phyloP scores from a whole-genome alignment of 352 stramenopile genomes.

The Phytophthora crassamura region DNA sequence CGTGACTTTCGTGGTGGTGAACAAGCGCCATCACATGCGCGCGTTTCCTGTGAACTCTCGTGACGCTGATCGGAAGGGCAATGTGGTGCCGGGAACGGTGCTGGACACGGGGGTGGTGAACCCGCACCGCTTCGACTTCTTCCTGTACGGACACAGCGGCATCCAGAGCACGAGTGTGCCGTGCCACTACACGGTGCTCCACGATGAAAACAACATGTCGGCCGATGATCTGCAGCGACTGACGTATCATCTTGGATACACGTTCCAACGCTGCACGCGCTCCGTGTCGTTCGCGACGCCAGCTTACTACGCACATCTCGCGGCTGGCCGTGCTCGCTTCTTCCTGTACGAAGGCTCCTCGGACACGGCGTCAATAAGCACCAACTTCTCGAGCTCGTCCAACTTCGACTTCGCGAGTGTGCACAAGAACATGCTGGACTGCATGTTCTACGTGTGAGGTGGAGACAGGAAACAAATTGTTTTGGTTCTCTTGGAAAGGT shows the following conservation, averaged over 20 bases:
- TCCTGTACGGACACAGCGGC: constrained; percentile 81
- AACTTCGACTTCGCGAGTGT: constrained; percentile 23
- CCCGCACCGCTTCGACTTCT: constrained; percentile 86
- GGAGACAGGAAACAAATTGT: no score
- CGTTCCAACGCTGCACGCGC: constrained; percentile 80
- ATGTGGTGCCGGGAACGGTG: constrained; percentile 73
- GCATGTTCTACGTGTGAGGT: constrained; percentile 25
- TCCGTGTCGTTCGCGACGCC: constrained; percentile 85
- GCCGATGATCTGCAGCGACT: constrained; percentile 69
- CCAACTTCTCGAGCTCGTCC: constrained; percentile 19
- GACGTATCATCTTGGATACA: constrained; percentile 81
- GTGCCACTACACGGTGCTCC: constrained; percentile 83
- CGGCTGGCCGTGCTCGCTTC: constrained; percentile 81
- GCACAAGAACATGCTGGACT: constrained; percentile 29
- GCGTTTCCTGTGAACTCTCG: constrained; percentile 51
- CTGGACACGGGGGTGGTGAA: constrained; percentile 81
- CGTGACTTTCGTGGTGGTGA: constrained; percentile 88
- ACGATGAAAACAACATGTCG: constrained; percentile 71
- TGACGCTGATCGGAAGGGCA: constrained; percentile 65
- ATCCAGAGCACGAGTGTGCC: constrained; percentile 82
- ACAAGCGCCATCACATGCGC: constrained; percentile 89
- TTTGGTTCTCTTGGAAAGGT: no score
- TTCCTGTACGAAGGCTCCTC: constrained; percentile 73
- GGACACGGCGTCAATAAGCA: constrained; percentile 30
- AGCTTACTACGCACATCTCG: constrained; percentile 86